A percentile compares a stretch with the other conserved stretches of the same genome.
Evolutionary conservation across 108 stramenopile species (phyloP).

Genomic region (Seminavis robusta): DNA sequence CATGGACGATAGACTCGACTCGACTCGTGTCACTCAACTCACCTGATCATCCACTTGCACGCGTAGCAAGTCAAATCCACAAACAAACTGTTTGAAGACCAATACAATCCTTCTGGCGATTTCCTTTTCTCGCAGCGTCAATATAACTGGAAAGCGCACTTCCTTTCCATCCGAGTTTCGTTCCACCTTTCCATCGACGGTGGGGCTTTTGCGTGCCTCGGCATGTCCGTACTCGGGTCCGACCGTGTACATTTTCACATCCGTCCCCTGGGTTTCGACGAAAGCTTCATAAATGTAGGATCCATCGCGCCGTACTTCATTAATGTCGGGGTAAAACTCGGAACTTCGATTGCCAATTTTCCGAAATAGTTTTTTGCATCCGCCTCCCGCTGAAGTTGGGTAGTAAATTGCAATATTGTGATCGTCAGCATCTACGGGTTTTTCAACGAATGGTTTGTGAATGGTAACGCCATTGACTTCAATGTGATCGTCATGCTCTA

Average conservation of each 20-base stretch:
- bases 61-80: slow-evolving; percentile 96
- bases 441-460: slow-evolving; percentile 99
- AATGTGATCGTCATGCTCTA: slow-evolving; percentile 94
- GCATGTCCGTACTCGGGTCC: slow-evolving; percentile 98
- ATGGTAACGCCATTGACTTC: slow-evolving; percentile 90
- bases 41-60: slow-evolving; percentile 70
- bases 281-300: slow-evolving; percentile 97
- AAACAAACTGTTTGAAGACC: slow-evolving; percentile 94
- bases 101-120: slow-evolving; percentile 87
- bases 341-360: slow-evolving; percentile 88
- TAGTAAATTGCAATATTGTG: slow-evolving; percentile 98
- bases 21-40: background rate
- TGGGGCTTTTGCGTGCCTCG: slow-evolving; percentile 95
- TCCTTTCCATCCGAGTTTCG: slow-evolving; percentile 94
- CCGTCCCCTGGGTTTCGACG: slow-evolving; percentile 96
- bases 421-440: slow-evolving; percentile 98
- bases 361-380: slow-evolving; percentile 96
- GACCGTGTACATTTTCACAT: slow-evolving; percentile 99
- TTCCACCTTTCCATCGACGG: slow-evolving; percentile 97
- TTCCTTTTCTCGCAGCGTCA: slow-evolving; percentile 93
- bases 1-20: background rate
- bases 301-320: slow-evolving; percentile 90
- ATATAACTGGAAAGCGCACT: slow-evolving; percentile 94
- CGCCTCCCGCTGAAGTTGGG: slow-evolving; percentile 93
- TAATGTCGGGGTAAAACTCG: slow-evolving; percentile 92